A percentile compares a stretch with the other conserved stretches of the same genome.
Conservation (phyloP, 2,329 filamentous ascomycete genomes). For the Geosmithia morbida region DNA sequence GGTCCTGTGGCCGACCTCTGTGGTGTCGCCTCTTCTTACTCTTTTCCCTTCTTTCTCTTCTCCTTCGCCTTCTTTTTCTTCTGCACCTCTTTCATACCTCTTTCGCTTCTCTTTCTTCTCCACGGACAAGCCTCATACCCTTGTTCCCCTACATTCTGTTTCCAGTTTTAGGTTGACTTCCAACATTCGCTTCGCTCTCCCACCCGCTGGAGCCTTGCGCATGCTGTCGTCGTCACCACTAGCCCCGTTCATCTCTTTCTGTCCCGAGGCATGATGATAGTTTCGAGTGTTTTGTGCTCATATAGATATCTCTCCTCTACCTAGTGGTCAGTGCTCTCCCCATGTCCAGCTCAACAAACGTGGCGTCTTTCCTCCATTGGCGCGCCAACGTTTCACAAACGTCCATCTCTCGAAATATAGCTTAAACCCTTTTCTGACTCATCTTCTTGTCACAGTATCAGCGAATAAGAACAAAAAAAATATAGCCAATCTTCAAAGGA, state of each 20-base stretch:
- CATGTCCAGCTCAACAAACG: neutral
- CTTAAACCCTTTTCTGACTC: neutral
- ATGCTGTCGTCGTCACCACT: neutral
- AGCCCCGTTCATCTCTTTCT: neutral
- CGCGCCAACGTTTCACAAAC: too few relatives aligned
- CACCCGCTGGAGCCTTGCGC: neutral
- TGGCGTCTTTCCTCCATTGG: neutral
- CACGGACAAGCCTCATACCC: too few relatives aligned
- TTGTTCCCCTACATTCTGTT: too few relatives aligned
- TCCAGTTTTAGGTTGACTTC: neutral
- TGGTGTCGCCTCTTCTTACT: neutral
- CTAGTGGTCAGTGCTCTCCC: slow-evolving; percentile 21
- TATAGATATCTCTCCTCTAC: slow-evolving; percentile 17
- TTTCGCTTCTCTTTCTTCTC: neutral
- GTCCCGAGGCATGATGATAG: slow-evolving; percentile 24
- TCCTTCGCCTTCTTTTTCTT: neutral
- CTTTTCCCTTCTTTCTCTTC: neutral
- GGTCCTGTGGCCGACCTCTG: neutral
- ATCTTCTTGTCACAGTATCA: neutral
- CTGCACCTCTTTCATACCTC: neutral
- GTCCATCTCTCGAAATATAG: neutral
- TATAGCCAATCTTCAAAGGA: too few relatives aligned
- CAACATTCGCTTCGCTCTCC: neutral
- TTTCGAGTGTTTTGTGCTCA: slow-evolving; percentile 18
- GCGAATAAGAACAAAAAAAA: neutral